These are phyloP conservation scores for Pyrrhoderma noxium DNA, from an alignment of 1,284 basidiomycete genomes.

Conservation along the genomic window DNA sequence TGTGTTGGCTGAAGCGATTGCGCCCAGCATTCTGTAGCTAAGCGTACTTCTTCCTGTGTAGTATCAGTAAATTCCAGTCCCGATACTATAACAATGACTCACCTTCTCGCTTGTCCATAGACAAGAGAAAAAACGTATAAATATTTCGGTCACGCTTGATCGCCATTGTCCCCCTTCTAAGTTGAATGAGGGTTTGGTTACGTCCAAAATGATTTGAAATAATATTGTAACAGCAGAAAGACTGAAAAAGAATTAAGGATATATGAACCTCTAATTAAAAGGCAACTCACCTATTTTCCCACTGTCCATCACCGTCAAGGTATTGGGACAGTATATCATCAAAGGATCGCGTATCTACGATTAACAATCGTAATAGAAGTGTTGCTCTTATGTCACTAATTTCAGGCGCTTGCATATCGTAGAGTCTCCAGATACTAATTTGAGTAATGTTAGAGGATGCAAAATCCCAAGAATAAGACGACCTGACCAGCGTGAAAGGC, in stretches of 20 bases:
- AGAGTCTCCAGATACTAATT: conserved; percentile 59
- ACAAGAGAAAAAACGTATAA: conserved; percentile 51
- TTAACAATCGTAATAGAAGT: conserved; percentile 51
- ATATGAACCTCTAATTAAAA: conserved; percentile 5
- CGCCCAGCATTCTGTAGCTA: conserved; percentile 47
- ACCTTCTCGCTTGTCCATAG: conserved; percentile 61
- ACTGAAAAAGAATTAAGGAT: conserved; percentile 20
- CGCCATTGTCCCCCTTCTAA: conserved; percentile 65
- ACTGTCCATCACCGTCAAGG: conserved; percentile 30
- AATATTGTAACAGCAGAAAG: conserved; percentile 38
- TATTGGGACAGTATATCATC: conserved; percentile 37
- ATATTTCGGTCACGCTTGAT: conserved; percentile 48
- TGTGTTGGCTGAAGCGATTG: conserved; percentile 56
- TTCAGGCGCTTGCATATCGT: conserved; percentile 47
- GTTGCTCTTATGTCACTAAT: conserved; percentile 44
- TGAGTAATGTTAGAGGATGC: conserved; percentile 5
- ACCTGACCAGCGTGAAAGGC: conserved; percentile 49
- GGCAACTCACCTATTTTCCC: conserved; percentile 41
- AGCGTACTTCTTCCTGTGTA: conserved; percentile 56
- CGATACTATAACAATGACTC: conserved; percentile 19
- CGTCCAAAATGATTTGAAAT: conserved; percentile 57
- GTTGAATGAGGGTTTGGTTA: conserved; percentile 50
- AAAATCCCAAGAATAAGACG: neutral
- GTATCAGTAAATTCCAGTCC: neutral
- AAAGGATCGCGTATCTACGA: conserved; percentile 56